Conservation (phyloP, 257 asterid genomes). For the Penstemon eatonii region DNA sequence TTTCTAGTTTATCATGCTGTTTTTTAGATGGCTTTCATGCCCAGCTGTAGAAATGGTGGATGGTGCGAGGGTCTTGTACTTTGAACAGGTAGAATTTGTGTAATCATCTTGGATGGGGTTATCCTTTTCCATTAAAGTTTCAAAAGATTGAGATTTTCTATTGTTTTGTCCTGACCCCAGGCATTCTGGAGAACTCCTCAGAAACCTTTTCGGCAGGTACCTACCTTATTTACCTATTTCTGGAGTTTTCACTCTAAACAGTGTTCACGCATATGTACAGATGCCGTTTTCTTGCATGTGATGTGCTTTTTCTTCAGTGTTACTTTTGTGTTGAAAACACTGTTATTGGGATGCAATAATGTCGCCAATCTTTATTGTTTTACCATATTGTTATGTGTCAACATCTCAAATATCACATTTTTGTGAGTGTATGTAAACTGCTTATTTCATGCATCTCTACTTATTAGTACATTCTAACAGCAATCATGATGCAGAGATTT, state of each 20-base stretch:
- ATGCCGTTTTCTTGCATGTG: background rate
- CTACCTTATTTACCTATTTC: slow-evolving; percentile 4
- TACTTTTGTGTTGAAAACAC: slow-evolving; percentile 7
- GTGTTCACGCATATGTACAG: slow-evolving; percentile 19
- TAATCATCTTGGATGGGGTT: slow-evolving; percentile 14
- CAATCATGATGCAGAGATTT: slow-evolving; percentile 74
- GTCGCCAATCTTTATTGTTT: background rate
- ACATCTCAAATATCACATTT: slow-evolving; percentile 1
- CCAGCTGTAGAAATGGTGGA: slow-evolving; percentile 98
- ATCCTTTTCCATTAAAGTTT: background rate
- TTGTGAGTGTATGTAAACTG: background rate
- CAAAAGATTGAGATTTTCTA: slow-evolving; percentile 15
- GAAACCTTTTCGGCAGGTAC: slow-evolving; percentile 95
- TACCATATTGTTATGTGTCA: slow-evolving; percentile 11
- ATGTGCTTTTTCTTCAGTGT: background rate
- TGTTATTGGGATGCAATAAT: slow-evolving; percentile 13
- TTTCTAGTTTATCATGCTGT: slow-evolving; percentile 15
- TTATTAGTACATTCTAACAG: slow-evolving; percentile 31
- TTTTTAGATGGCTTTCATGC: slow-evolving; percentile 80
- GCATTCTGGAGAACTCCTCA: slow-evolving; percentile 97
- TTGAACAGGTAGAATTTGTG: slow-evolving; percentile 67
- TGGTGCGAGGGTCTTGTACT: slow-evolving; percentile 92
- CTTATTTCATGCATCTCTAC: slow-evolving; percentile 14
- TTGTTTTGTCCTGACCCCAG: slow-evolving; percentile 40
- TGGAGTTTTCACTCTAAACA: slow-evolving; percentile 17